Conservation (phyloP, 1,139 yeast genomes). For the Geotrichum bryndzae region DNA sequence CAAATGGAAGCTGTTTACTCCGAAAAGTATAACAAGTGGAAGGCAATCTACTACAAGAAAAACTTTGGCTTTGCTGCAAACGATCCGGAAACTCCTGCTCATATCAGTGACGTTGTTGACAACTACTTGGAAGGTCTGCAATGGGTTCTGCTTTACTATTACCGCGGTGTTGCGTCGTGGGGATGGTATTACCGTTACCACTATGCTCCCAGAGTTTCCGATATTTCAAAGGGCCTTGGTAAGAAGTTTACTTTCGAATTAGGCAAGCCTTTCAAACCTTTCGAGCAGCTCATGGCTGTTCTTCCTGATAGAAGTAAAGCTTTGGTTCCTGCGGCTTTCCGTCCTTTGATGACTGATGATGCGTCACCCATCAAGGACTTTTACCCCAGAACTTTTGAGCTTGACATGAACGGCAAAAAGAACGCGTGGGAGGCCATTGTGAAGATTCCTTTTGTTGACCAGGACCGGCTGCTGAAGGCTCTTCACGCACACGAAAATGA, state of each 20-base stretch:
- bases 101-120: constrained; percentile 56
- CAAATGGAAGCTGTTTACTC: constrained; percentile 63
- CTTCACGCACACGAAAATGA: constrained; percentile 56
- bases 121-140: constrained; percentile 91
- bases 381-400: constrained; percentile 82
- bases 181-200: constrained; percentile 87
- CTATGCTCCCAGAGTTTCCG: constrained; percentile 90
- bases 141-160: constrained; percentile 90
- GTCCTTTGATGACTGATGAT: constrained; percentile 84
- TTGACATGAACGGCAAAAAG: constrained; percentile 90
- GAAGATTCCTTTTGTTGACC: constrained; percentile 89
- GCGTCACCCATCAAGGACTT: constrained; percentile 84
- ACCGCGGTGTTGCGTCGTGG: constrained; percentile 89
- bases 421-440: constrained; percentile 99
- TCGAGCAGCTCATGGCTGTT: constrained; percentile 97
- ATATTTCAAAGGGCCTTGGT: constrained; percentile 63
- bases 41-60: constrained; percentile 68
- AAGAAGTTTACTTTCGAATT: constrained; percentile 56
- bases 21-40: constrained; percentile 74
- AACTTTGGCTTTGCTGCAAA: constrained; percentile 62
- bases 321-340: constrained; percentile 70
- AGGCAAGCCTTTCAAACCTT: constrained; percentile 83
- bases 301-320: constrained; percentile 85
- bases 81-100: constrained; percentile 39
- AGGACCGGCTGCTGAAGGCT: constrained; percentile 62